Conservation (phyloP, 495 filamentous ascomycete species). For the Xylaria venustula region DNA sequence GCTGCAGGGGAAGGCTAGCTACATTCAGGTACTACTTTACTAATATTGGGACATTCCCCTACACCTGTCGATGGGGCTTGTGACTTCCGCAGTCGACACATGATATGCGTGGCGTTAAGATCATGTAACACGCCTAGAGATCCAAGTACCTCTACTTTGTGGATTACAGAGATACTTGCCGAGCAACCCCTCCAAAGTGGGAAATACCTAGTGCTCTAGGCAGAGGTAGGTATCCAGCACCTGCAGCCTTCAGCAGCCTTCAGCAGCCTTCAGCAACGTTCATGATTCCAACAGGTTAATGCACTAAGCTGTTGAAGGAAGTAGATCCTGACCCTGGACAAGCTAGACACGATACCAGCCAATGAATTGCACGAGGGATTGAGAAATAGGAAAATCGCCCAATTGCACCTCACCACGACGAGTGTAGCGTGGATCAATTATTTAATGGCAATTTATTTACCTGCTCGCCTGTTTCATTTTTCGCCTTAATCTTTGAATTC, state of each 20-base stretch:
- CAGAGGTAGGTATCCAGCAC: too few species aligned
- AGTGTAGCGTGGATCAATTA: slow-evolving; percentile 10
- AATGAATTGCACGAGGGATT: not conserved
- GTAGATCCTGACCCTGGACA: not conserved
- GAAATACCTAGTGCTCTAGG: not conserved
- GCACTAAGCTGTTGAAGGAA: not conserved
- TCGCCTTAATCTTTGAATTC: slow-evolving; percentile 4
- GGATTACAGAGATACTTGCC: not conserved
- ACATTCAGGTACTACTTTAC: not conserved
- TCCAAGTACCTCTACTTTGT: not conserved
- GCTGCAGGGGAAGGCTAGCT: too few species aligned
- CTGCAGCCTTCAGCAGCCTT: too few species aligned
- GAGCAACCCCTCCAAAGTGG: not conserved
- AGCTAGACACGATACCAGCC: not conserved
- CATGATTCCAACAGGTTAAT: too few species aligned
- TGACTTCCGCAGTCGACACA: slow-evolving; percentile 31
- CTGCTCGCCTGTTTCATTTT: not conserved
- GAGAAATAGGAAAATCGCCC: slow-evolving; percentile 17
- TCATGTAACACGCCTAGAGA: slow-evolving; percentile 12
- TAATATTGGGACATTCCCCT: slow-evolving; percentile 4
- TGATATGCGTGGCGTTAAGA: slow-evolving; percentile 17
- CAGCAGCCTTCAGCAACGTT: too few species aligned
- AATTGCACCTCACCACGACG: slow-evolving; percentile 17
- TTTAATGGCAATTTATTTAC: not conserved
- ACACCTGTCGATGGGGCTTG: slow-evolving; percentile 18